Evolutionary conservation across 2,329 filamentous ascomycete species (phyloP).

Genomic region (Exophiala phaeomuriformis): DNA sequence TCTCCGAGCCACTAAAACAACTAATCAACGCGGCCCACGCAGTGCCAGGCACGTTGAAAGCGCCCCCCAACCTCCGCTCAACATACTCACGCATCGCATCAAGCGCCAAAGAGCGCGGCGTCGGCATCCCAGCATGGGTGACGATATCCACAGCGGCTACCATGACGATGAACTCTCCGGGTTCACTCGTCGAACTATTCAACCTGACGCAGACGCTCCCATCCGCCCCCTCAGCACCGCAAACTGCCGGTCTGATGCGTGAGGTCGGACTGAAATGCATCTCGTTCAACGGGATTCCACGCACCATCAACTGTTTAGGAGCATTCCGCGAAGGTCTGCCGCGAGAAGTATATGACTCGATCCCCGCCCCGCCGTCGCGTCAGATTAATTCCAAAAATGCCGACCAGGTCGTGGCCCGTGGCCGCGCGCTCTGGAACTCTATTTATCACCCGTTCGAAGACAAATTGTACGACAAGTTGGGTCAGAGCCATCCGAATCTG

Average conservation of each 20-base stretch:
- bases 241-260: slow-evolving; percentile 36
- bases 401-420: slow-evolving; percentile 49
- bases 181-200: slow-evolving; percentile 50
- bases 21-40: slow-evolving; percentile 66
- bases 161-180: slow-evolving; percentile 79
- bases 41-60: slow-evolving; percentile 57
- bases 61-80: slow-evolving; percentile 55
- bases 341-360: slow-evolving; percentile 43
- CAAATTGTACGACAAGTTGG: slow-evolving; percentile 65
- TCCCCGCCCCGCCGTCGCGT: slow-evolving; percentile 54
- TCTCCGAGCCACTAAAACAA: slow-evolving; percentile 63
- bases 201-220: slow-evolving; percentile 49
- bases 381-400: slow-evolving; percentile 48
- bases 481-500: slow-evolving; percentile 69
- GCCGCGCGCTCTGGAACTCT: slow-evolving; percentile 63
- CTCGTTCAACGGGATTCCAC: slow-evolving; percentile 56
- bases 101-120: slow-evolving; percentile 55
- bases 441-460: slow-evolving; percentile 68
- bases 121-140: slow-evolving; percentile 60
- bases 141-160: slow-evolving; percentile 69
- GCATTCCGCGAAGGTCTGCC: slow-evolving; percentile 62
- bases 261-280: slow-evolving; percentile 44
- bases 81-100: slow-evolving; percentile 59
- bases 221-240: slow-evolving; percentile 26
- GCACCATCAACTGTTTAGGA: slow-evolving; percentile 74